These are phyloP conservation scores for Pisolithus marmoratus DNA, from an alignment of 768 basidiomycete genomes.

Conservation along the genomic window DNA sequence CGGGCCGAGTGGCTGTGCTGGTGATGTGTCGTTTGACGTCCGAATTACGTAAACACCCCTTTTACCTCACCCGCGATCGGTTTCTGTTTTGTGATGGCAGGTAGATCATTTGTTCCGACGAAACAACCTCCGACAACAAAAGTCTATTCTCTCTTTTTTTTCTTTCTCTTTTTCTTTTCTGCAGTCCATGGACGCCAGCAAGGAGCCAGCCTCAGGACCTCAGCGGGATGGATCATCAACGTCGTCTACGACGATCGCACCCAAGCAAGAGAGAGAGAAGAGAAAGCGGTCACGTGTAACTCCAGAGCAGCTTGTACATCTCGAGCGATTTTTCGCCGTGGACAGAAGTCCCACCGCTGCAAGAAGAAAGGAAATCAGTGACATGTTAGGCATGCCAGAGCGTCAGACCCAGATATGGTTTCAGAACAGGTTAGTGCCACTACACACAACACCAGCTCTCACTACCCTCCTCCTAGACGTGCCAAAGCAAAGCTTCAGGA, in stretches of 20 bases:
- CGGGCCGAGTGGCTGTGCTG: conserved; percentile 1
- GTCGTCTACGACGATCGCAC: conserved; percentile 20
- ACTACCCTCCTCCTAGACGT: conserved; percentile 41
- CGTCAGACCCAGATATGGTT: conserved; percentile 90
- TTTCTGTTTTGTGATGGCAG: neutral
- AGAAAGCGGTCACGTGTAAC: conserved; percentile 76
- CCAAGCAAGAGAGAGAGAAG: conserved; percentile 44
- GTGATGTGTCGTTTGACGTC: conserved; percentile 1
- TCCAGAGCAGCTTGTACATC: conserved; percentile 69
- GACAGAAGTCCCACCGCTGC: conserved; percentile 71
- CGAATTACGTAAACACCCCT: conserved; percentile 1
- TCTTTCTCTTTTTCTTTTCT: neutral
- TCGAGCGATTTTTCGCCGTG: conserved; percentile 63
- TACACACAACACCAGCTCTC: neutral
- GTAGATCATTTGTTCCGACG: conserved; percentile 6
- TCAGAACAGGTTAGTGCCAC: conserved; percentile 55
- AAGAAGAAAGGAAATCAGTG: conserved; percentile 67
- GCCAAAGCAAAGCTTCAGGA: conserved; percentile 77
- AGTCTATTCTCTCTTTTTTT: conserved; percentile 8
- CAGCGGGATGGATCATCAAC: conserved; percentile 25
- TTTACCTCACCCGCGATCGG: neutral
- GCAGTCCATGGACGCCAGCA: conserved; percentile 1
- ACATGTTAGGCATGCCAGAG: conserved; percentile 74
- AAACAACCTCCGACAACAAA: conserved; percentile 17
- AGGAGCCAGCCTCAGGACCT: conserved; percentile 26